Evolutionary conservation across 1,139 yeast genomes (phyloP).

Genomic region (Yamadazyma pseudoaaseri): DNA sequence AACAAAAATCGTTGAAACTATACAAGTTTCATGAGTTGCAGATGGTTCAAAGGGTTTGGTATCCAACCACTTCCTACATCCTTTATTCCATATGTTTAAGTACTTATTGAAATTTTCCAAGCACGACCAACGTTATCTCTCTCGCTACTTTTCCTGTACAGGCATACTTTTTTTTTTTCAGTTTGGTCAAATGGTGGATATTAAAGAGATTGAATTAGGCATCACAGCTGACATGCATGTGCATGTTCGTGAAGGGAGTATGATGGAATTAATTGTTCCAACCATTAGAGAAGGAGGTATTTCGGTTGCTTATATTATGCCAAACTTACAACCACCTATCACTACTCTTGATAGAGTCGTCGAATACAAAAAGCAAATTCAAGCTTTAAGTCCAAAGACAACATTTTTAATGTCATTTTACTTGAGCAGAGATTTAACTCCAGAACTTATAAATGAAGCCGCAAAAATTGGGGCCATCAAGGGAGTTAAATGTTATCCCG

Average conservation of each 20-base stretch:
- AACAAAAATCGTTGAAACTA: too few relatives aligned
- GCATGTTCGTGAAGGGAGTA: constrained; percentile 87
- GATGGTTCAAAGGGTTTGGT: too few relatives aligned
- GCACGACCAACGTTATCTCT: too few relatives aligned
- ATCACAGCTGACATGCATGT: constrained; percentile 95
- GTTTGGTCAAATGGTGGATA: constrained; percentile 15
- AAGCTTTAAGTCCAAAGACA: constrained; percentile 74
- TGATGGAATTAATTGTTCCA: constrained; percentile 92
- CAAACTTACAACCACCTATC: constrained; percentile 90
- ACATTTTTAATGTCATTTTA: constrained; percentile 91
- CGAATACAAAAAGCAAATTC: constrained; percentile 64
- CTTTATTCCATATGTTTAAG: too few relatives aligned
- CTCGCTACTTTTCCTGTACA: too few relatives aligned
- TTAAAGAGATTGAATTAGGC: constrained; percentile 58
- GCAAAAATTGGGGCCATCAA: constrained; percentile 70
- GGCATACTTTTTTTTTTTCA: constrained; percentile 1
- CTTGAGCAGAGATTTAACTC: constrained; percentile 73
- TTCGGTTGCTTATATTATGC: constrained; percentile 92
- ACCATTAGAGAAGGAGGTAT: constrained; percentile 88
- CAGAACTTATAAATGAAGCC: constrained; percentile 78
- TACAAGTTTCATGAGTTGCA: too few relatives aligned
- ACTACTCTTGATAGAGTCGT: constrained; percentile 75
- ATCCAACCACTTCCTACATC: too few relatives aligned
- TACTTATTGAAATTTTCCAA: too few relatives aligned
- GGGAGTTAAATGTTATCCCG: constrained; percentile 95